Conservation (phyloP, 2,329 filamentous ascomycete genomes). For the Calonectria pteridis region DNA sequence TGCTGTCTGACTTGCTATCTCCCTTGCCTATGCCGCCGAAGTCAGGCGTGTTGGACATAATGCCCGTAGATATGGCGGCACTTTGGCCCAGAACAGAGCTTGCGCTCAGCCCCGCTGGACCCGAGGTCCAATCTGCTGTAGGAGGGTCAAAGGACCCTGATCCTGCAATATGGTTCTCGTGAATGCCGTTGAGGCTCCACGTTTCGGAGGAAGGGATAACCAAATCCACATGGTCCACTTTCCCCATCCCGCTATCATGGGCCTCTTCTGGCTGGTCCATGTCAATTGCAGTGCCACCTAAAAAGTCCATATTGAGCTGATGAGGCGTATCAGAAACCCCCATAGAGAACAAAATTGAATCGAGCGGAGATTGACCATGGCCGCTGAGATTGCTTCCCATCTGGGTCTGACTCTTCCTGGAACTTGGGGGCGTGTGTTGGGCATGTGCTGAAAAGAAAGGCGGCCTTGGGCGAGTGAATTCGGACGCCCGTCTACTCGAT, state of each 20-base stretch:
- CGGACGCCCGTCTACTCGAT: conserved; percentile 46
- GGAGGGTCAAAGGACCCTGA: conserved; percentile 41
- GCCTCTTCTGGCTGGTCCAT: conserved; percentile 38
- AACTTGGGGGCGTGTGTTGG: conserved; percentile 35
- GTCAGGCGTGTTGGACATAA: conserved; percentile 37
- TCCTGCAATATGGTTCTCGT: conserved; percentile 30
- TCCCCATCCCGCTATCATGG: conserved; percentile 21
- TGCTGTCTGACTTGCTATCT: background rate
- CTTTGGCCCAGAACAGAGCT: conserved; percentile 45
- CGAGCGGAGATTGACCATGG: conserved; percentile 39
- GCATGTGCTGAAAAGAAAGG: conserved; percentile 40
- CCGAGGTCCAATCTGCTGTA: conserved; percentile 43
- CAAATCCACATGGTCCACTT: conserved; percentile 43
- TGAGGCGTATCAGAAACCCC: conserved; percentile 39
- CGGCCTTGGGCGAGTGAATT: conserved; percentile 47
- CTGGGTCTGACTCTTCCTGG: conserved; percentile 33
- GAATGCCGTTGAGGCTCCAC: conserved; percentile 46
- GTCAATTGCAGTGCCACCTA: conserved; percentile 45
- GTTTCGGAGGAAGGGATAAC: conserved; percentile 40
- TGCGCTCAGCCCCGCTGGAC: conserved; percentile 46
- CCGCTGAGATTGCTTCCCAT: conserved; percentile 9
- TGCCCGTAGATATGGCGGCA: conserved; percentile 40
- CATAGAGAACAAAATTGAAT: conserved; percentile 45
- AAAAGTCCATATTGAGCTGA: conserved; percentile 46
- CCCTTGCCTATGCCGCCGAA: conserved; percentile 31